Conservation (phyloP, 2,329 filamentous ascomycete genomes). For the Fusarium fracticaudum region DNA sequence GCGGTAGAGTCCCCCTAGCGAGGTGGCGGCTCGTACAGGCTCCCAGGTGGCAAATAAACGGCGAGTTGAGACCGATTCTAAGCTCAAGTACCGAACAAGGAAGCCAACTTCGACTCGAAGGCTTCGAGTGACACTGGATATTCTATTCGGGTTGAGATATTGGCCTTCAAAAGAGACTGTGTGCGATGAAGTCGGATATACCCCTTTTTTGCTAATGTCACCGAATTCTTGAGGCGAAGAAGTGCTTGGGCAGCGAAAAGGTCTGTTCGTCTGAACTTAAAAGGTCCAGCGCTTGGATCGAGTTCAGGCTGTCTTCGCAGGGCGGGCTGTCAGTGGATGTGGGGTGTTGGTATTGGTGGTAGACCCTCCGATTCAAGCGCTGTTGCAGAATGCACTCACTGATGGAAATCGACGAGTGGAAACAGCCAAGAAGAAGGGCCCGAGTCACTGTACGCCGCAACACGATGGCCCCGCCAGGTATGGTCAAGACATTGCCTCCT, state of each 20-base stretch:
- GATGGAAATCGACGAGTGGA: neutral
- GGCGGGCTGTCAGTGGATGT: neutral
- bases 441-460: accelerated
- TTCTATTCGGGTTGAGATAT: accelerated
- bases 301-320: neutral
- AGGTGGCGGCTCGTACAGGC: accelerated
- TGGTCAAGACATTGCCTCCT: neutral
- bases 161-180: accelerated
- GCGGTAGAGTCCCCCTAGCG: accelerated
- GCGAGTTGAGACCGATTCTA: neutral
- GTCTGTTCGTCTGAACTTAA: neutral
- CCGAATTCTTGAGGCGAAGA: neutral
- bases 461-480: accelerated
- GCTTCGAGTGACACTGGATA: neutral
- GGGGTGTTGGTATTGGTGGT: neutral
- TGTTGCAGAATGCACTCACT: no score
- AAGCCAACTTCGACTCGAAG: accelerated
- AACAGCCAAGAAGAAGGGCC: accelerated
- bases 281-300: no score
- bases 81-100: accelerated
- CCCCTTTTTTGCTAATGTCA: neutral
- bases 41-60: accelerated
- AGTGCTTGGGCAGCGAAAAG: accelerated
- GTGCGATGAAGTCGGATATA: neutral
- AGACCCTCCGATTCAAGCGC: accelerated